Conservation (phyloP, 2,329 filamentous ascomycete genomes). For the Ceratocystis ficicola region DNA sequence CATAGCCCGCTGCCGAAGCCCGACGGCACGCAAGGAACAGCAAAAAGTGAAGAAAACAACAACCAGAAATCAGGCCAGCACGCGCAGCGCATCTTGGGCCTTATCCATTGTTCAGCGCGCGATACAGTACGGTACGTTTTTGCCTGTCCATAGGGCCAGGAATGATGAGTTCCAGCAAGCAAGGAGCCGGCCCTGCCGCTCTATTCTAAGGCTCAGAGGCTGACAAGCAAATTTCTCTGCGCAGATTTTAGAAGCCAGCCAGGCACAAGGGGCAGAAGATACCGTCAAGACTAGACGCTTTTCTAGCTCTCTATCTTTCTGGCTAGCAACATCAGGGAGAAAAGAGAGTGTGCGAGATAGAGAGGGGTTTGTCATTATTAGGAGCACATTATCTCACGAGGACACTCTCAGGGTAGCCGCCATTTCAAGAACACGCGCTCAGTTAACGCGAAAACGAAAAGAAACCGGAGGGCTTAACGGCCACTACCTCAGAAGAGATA, state of each 20-base stretch:
- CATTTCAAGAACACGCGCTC: background rate
- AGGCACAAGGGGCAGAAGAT: background rate
- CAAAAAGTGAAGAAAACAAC: background rate
- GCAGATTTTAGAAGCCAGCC: background rate
- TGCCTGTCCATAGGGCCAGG: background rate
- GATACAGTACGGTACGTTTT: conserved; percentile 6
- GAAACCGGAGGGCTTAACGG: conserved; percentile 12
- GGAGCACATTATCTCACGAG: background rate
- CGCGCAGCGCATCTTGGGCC: background rate
- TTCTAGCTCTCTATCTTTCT: background rate
- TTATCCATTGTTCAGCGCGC: background rate
- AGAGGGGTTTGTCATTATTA: background rate
- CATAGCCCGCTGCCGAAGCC: conserved; percentile 1
- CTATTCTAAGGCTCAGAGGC: background rate
- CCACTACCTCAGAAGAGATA: conserved; percentile 22
- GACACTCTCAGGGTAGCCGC: background rate
- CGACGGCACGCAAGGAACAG: conserved; percentile 1
- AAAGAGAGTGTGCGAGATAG: background rate
- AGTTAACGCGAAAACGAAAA: conserved; percentile 22
- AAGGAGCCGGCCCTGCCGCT: conserved; percentile 1
- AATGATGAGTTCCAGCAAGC: background rate
- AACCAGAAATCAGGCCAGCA: background rate
- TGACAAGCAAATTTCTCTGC: conserved; percentile 10
- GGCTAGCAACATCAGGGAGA: background rate
- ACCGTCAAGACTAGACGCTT: background rate